Conservation (phyloP, 768 basidiomycete species). For the Lentinula sp. region DNA sequence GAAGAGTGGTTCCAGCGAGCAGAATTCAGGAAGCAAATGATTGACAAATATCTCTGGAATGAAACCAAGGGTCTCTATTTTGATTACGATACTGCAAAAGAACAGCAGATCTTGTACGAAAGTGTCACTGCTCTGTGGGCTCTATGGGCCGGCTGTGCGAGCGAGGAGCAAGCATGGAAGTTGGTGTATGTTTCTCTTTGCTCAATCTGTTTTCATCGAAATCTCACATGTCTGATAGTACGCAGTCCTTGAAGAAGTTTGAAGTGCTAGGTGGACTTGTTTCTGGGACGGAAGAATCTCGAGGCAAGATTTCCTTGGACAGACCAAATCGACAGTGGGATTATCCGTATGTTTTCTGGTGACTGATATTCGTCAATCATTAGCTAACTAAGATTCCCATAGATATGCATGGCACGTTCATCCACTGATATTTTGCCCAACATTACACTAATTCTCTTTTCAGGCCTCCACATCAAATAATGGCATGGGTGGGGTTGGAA, state of each 20-base stretch:
- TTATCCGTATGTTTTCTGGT: conserved; percentile 64
- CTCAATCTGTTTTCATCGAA: conserved; percentile 1
- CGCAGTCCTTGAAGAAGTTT: conserved; percentile 87
- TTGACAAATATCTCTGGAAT: conserved; percentile 97
- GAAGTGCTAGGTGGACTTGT: conserved; percentile 94
- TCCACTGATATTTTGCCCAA: neutral
- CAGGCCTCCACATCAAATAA: conserved; percentile 97
- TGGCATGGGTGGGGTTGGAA: conserved; percentile 96
- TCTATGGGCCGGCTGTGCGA: conserved; percentile 96
- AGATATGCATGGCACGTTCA: conserved; percentile 63
- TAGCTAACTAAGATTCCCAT: conserved; percentile 11
- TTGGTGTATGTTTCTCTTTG: conserved; percentile 64
- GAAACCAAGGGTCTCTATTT: conserved; percentile 92
- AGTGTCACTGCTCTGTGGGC: conserved; percentile 97
- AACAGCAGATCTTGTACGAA: conserved; percentile 92
- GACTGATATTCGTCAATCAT: neutral
- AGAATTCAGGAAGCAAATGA: conserved; percentile 72
- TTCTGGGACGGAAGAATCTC: conserved; percentile 93
- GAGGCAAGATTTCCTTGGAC: conserved; percentile 92
- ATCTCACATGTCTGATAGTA: conserved; percentile 37
- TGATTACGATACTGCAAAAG: conserved; percentile 90
- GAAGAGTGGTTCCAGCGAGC: conserved; percentile 94
- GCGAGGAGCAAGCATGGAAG: conserved; percentile 90
- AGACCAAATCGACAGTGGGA: conserved; percentile 99
- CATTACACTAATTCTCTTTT: conserved; percentile 9